phyloP scores from a whole-genome alignment of 2,329 filamentous ascomycete genomes.

The Penicillium paneum region DNA sequence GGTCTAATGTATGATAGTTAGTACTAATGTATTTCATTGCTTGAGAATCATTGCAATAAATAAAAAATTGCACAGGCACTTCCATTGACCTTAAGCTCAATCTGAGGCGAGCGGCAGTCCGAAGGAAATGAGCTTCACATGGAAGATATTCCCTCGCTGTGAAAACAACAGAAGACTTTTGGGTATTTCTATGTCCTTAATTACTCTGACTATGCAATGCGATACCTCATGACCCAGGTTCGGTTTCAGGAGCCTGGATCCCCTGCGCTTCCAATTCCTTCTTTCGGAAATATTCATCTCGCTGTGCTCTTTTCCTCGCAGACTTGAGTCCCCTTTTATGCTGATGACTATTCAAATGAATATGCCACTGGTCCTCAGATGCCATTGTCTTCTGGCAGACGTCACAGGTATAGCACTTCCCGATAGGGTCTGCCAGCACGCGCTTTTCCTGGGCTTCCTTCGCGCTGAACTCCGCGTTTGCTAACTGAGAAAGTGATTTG shows the following conservation, averaged over 20 bases:
- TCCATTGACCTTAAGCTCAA: background rate
- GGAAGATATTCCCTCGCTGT: background rate
- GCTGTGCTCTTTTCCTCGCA: conserved; percentile 29
- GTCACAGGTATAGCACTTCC: conserved; percentile 60
- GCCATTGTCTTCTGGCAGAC: conserved; percentile 61
- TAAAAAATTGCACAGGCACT: background rate
- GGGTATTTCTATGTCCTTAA: conserved; percentile 1
- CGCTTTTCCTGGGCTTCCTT: conserved; percentile 50
- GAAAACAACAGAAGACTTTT: background rate
- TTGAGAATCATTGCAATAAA: background rate
- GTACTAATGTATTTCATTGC: background rate
- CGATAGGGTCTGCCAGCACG: conserved; percentile 46
- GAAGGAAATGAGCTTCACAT: background rate
- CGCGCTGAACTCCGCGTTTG: conserved; percentile 56
- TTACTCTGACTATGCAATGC: background rate
- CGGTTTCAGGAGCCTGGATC: background rate
- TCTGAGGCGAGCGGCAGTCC: background rate
- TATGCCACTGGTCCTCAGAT: conserved; percentile 56
- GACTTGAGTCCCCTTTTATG: conserved; percentile 58
- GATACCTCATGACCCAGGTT: background rate
- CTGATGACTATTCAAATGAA: conserved; percentile 54
- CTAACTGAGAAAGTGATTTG: conserved; percentile 57
- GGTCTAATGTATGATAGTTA: background rate
- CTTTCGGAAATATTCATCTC: conserved; percentile 33
- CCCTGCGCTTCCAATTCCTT: conserved; percentile 16